Base-by-base conservation (phyloP, 2,329 filamentous ascomycete genomes). In the Beauveria sp. region DNA sequence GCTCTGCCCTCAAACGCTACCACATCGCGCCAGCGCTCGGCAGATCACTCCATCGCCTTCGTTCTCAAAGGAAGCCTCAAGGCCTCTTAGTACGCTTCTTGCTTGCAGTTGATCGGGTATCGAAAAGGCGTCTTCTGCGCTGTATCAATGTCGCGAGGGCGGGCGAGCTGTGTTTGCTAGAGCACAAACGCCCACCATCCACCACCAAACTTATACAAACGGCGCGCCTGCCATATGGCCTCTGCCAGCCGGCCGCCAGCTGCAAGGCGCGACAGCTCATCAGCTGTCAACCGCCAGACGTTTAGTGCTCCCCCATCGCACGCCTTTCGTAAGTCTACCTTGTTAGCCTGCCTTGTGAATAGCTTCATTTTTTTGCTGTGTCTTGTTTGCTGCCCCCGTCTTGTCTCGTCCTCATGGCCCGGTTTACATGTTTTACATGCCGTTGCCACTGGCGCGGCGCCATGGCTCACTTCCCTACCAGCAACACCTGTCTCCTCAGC, bases 221-320 rank as follows among this genome's bases (percentile, higher is more conserved):
- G 30, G 53, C 53, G 55, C 34, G 20, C 44, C 22, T 22, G 55
- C 44, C 55, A 50, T 57, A 57, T 57, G 50, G 57, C 57, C 41
- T 54, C 57, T 26, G 50, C 57, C 50, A 51, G 57, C 50, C 48
- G 57, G 57, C 57, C 48, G 57, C 57, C 48, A 59, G 57, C 57
- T 59, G 57, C 40, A 30, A 53, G 50, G 50, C 57, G 53, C n/a
- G 57, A 59, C 48, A 47, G 57, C 50, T 12, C 56, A 30, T 34
- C 46, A 10, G 48, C n/a, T 46, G 57, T n/a, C 57, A 40, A 50
- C 57, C 57, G 57, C 20, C 48, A 37, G 20, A 37, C 57, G n/a
- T 47, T 59, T 54, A 14, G 48, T 53, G 57, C 48, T 37, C 26
- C 48, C 14, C 50, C 57, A 47, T 41, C 57, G 14, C 41, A 53